A percentile compares a stretch with the other conserved stretches of the same genome.
These are phyloP conservation scores for Uronychia binucleata DNA, from an alignment of 73 alveolate species.

Conservation along the genomic window DNA sequence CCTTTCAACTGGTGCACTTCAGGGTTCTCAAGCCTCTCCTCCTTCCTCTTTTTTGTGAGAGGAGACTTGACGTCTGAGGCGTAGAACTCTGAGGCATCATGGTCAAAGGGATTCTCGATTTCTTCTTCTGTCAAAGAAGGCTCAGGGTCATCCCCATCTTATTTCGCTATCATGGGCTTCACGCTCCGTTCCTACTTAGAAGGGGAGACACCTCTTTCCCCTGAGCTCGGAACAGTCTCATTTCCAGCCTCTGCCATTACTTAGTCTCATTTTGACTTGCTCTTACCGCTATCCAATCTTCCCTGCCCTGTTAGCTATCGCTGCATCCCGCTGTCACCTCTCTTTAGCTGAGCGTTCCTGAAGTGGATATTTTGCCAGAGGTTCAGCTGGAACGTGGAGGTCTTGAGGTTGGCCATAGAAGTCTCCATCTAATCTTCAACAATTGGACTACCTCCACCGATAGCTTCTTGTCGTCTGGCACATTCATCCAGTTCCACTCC, in stretches of 20 bases:
- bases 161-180: no score
- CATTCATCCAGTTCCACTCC: background rate
- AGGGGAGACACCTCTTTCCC: background rate
- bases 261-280: no score
- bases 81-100: conserved; percentile 20
- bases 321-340: background rate
- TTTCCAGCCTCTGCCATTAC: background rate
- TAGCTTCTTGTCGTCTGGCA: background rate
- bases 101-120: conserved; percentile 6
- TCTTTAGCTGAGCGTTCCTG: background rate
- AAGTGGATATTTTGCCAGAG: background rate
- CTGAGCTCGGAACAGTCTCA: background rate
- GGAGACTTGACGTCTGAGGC: background rate
- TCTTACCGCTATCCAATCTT: no score
- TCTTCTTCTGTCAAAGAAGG: background rate
- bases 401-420: background rate
- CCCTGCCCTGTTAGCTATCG: background rate
- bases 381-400: background rate
- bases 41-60: background rate
- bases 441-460: background rate
- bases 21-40: background rate
- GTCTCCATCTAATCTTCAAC: background rate
- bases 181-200: background rate
- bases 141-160: no score
- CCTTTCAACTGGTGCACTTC: conserved; percentile 18